Evolutionary conservation across 2,329 filamentous ascomycete genomes (phyloP).

Genomic region (Trichoderma breve): DNA sequence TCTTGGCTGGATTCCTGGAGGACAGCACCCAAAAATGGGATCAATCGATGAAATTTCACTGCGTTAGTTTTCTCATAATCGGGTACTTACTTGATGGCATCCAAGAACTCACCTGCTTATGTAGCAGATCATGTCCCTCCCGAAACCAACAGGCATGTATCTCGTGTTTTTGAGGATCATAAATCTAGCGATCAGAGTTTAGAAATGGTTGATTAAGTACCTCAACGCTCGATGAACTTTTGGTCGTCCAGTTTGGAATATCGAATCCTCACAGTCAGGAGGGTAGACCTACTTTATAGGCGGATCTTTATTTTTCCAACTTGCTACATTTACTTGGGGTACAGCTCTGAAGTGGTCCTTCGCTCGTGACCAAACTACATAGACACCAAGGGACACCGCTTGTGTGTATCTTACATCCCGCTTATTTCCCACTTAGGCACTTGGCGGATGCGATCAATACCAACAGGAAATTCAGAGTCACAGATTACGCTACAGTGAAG

Average conservation of each 20-base stretch:
- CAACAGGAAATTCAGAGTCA: no score
- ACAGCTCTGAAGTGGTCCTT: no score
- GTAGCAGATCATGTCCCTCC: neutral
- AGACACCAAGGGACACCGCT: accelerated
- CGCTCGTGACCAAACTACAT: no score
- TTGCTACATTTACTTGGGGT: neutral
- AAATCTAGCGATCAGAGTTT: neutral
- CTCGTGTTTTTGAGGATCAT: neutral
- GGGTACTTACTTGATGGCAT: neutral
- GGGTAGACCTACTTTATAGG: neutral
- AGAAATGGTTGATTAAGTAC: neutral
- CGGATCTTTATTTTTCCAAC: neutral
- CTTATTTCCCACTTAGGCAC: no score
- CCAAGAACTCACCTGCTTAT: neutral
- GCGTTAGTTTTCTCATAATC: neutral
- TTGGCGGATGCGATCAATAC: no score
- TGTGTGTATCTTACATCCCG: no score
- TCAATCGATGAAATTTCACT: neutral
- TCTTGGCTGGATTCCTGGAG: neutral
- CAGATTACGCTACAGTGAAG: no score
- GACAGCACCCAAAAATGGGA: neutral
- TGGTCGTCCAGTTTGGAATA: neutral
- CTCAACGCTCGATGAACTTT: neutral
- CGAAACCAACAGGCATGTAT: neutral
- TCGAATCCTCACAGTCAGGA: neutral